phyloP scores from a whole-genome alignment of 2,329 filamentous ascomycete genomes.

The Zymoseptoria brevis region DNA sequence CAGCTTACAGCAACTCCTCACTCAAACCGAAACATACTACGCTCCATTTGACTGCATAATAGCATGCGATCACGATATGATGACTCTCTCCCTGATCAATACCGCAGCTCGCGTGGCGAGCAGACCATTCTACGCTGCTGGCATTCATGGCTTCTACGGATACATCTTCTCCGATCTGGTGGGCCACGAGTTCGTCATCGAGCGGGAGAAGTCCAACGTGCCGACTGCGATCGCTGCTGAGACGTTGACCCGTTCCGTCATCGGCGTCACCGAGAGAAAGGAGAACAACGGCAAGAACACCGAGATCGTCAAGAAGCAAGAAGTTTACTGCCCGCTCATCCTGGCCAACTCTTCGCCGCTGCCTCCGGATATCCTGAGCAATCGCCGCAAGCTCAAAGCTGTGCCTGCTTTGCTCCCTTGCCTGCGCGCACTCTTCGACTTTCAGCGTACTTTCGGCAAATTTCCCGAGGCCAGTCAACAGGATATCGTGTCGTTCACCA shows the following conservation, averaged over 20 bases:
- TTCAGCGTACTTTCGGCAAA: slow-evolving; percentile 44
- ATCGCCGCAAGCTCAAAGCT: slow-evolving; percentile 58
- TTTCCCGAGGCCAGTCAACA: slow-evolving; percentile 43
- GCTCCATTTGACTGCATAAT: slow-evolving; percentile 75
- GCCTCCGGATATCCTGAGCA: slow-evolving; percentile 57
- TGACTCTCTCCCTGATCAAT: slow-evolving; percentile 70
- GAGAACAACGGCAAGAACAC: slow-evolving; percentile 58
- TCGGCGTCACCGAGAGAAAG: slow-evolving; percentile 62
- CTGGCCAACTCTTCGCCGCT: slow-evolving; percentile 75
- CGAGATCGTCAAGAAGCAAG: slow-evolving; percentile 85
- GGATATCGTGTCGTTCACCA: slow-evolving; percentile 70
- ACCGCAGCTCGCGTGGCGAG: slow-evolving; percentile 71
- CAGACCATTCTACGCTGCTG: slow-evolving; percentile 81
- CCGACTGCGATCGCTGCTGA: slow-evolving; percentile 49
- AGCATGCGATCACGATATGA: slow-evolving; percentile 75
- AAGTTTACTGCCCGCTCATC: slow-evolving; percentile 79
- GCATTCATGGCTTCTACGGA: slow-evolving; percentile 82
- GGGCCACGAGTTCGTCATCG: slow-evolving; percentile 79
- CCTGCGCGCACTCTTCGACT: slow-evolving; percentile 84
- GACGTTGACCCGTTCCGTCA: slow-evolving; percentile 67
- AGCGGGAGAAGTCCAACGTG: slow-evolving; percentile 74
- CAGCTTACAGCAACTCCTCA: slow-evolving; percentile 52
- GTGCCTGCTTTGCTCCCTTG: slow-evolving; percentile 83
- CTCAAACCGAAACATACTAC: slow-evolving; percentile 71
- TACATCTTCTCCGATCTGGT: slow-evolving; percentile 93